Conservation (phyloP, 768 basidiomycete genomes). For the Mycena galopus region DNA sequence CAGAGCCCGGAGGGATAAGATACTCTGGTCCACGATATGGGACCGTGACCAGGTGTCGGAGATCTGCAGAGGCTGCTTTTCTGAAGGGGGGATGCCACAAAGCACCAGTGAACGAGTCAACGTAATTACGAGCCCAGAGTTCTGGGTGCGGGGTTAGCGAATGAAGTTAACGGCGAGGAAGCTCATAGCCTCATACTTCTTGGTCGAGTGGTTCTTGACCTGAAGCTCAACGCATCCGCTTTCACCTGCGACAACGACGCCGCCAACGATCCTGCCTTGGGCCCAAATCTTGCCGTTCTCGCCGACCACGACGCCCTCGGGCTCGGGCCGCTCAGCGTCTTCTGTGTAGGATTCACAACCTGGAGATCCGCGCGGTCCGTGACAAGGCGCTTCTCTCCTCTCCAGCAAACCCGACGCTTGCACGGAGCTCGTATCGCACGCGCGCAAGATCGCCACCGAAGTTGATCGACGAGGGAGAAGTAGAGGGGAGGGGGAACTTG, state of each 20-base stretch:
- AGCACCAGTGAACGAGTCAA: constrained; percentile 73
- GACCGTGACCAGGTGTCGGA: constrained; percentile 79
- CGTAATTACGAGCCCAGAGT: constrained; percentile 72
- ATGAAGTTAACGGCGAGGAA: constrained; percentile 26
- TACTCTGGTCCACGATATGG: constrained; percentile 84
- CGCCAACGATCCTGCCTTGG: constrained; percentile 75
- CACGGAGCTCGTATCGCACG: constrained; percentile 80
- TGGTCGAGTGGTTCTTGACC: constrained; percentile 85
- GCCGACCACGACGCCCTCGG: constrained; percentile 75
- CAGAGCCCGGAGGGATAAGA: constrained; percentile 76
- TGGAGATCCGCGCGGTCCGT: constrained; percentile 71
- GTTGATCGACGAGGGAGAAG: constrained; percentile 77
- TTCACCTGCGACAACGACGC: constrained; percentile 74
- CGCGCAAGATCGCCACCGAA: constrained; percentile 79
- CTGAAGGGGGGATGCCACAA: constrained; percentile 53
- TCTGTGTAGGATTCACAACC: constrained; percentile 68
- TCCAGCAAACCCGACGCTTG: constrained; percentile 83
- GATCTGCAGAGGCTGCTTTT: constrained; percentile 67
- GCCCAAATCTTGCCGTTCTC: constrained; percentile 87
- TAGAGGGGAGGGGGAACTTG: constrained; percentile 75
- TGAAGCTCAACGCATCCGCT: constrained; percentile 80
- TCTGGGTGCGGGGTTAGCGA: constrained; percentile 56
- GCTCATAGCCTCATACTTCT: constrained; percentile 64
- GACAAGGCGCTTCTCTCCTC: constrained; percentile 78
- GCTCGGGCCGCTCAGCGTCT: constrained; percentile 52